Percentiles rank a stretch among this genome's conserved stretches.
These are phyloP conservation scores for Phytophthora brassicae DNA, from an alignment of 352 stramenopile genomes.

Conservation along the genomic window DNA sequence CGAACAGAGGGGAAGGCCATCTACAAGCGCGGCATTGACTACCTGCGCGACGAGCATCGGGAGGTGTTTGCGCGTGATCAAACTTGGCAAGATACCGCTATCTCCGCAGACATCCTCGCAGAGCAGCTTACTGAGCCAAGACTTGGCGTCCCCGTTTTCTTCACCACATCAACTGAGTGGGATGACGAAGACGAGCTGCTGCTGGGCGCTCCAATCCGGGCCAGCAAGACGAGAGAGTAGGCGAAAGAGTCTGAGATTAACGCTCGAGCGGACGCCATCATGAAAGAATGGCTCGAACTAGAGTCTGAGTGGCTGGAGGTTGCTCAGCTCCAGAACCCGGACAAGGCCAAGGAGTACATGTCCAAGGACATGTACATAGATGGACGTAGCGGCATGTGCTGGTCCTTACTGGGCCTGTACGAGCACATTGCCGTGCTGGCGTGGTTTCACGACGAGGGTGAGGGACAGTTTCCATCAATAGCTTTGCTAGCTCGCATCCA, in stretches of 20 bases:
- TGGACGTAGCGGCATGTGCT: neutral
- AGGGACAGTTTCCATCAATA: conserved; percentile 1
- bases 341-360: neutral
- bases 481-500: neutral
- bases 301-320: neutral
- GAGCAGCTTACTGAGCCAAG: neutral
- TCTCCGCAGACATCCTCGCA: neutral
- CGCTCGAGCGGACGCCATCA: conserved; percentile 1
- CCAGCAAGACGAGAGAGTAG: neutral
- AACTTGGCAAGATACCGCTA: neutral
- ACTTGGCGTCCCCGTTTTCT: neutral
- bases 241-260: conserved; percentile 9
- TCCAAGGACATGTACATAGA: neutral
- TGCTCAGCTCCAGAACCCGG: neutral
- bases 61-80: conserved; percentile 2
- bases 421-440: conserved; percentile 3
- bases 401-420: conserved; percentile 4
- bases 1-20: neutral
- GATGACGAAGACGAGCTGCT: conserved; percentile 11
- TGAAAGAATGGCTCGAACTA: conserved; percentile 7
- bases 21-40: neutral
- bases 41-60: neutral
- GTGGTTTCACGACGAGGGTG: conserved; percentile 10
- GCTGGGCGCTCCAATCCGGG: neutral
- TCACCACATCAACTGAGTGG: conserved; percentile 5